Evolutionary conservation across 2,329 filamentous ascomycete genomes (phyloP), one percentile per base, ranked within the genome.

Genomic region (Arachnomyces sp.): DNA sequence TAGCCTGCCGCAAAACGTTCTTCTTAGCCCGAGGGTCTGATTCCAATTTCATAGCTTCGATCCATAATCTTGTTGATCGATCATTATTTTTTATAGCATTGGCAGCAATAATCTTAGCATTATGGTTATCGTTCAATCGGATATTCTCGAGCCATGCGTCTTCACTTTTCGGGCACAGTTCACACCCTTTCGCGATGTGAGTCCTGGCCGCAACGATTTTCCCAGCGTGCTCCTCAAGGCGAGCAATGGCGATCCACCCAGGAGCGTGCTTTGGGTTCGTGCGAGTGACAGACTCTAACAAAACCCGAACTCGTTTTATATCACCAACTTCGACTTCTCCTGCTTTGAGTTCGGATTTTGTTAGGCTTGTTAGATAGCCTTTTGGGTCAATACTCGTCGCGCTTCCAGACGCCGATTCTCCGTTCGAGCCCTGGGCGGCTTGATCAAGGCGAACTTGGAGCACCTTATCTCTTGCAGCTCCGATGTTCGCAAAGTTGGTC

Each of bases 141-240:
- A 98, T 96, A 40, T 90, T 93, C 61, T 98, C 92, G 31, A 96
- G 68, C 93, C 93, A 98, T 4, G 83, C 85, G 58, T 95, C 92
- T 61, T 95, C 88, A 49, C 82, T 94, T 64, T 90, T 92, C 0
- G 90, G 92, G 52, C 90, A 96, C 53, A 89, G 78, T 49, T 90
- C 81, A 57, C 88, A 94, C 1, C 90, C 93, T 53, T 85, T 78
- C 2, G 85, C 80, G 45, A 98, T 94, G 29, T 93, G 76, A 52
- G 84, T 92, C 41, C 90, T 79, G 9, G 92, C 92, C 3, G 88
- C 83, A 5, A 93, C 88, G 41, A 85, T 83, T 64, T 93, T 94
- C 33, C 90, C 90, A 2, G 92, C 92, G 45, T 93, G 71, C 60
- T 96, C 89, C 61, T 98, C 93, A 35, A 98, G 65, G 55, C 92